These are phyloP conservation scores for Penicillium longicatenatum DNA, from an alignment of 495 filamentous ascomycete species.

Conservation along the genomic window DNA sequence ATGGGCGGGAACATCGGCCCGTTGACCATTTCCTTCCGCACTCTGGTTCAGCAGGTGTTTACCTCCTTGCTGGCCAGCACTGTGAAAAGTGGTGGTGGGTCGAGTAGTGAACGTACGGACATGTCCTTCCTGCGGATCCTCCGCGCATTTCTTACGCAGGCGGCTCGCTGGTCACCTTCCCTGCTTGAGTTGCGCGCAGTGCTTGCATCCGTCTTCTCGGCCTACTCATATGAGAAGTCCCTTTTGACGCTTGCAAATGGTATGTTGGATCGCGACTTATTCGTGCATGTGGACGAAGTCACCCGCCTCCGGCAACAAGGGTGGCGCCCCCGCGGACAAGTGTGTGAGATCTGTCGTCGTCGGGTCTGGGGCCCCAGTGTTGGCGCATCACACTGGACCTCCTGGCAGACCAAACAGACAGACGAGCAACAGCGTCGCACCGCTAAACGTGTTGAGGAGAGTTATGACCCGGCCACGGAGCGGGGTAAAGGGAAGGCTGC, in stretches of 20 bases:
- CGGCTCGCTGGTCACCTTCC: constrained; percentile 77
- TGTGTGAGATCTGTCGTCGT: constrained; percentile 82
- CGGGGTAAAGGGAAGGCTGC: constrained; percentile 49
- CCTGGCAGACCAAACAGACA: constrained; percentile 70
- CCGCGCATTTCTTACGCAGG: constrained; percentile 84
- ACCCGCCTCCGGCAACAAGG: constrained; percentile 77
- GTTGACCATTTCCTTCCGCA: constrained; percentile 66
- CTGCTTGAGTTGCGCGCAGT: constrained; percentile 85
- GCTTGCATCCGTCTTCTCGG: constrained; percentile 85
- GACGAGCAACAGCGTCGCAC: constrained; percentile 40
- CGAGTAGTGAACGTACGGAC: constrained; percentile 51
- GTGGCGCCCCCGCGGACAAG: constrained; percentile 83
- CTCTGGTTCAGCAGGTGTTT: constrained; percentile 85
- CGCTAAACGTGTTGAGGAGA: constrained; percentile 30
- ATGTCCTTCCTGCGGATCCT: constrained; percentile 88
- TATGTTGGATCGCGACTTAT: constrained; percentile 87
- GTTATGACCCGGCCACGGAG: constrained; percentile 30
- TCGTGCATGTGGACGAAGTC: constrained; percentile 77
- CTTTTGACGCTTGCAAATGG: constrained; percentile 82
- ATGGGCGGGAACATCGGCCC: constrained; percentile 33
- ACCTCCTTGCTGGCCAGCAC: constrained; percentile 81
- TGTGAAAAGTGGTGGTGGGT: constrained; percentile 33
- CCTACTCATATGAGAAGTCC: constrained; percentile 90
- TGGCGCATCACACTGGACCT: constrained; percentile 73
- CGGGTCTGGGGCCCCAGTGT: constrained; percentile 90